A percentile compares a stretch with the other conserved stretches of the same genome.
These are phyloP conservation scores for Senna siamea DNA, from an alignment of 306 rosid genomes.

Conservation along the genomic window DNA sequence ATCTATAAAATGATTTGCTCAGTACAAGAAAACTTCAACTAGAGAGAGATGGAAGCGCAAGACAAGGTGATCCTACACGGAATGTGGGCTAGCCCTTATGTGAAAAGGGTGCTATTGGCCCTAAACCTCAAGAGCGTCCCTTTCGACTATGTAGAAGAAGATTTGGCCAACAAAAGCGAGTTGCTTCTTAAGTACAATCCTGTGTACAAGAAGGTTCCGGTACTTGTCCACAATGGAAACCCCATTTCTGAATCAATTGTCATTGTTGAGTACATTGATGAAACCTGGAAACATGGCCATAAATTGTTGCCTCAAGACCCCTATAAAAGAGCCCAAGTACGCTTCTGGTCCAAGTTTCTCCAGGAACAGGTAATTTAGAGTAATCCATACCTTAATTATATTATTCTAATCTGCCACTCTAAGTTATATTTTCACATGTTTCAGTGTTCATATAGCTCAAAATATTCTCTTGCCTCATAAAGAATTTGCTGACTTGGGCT, in stretches of 20 bases:
- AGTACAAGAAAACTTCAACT: too few species aligned
- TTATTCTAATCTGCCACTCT: too few species aligned
- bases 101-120: constrained; percentile 43
- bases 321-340: constrained; percentile 45
- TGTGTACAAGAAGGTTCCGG: constrained; percentile 50
- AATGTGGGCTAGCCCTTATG: constrained; percentile 45
- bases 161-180: constrained; percentile 42
- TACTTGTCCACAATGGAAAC: constrained; percentile 46
- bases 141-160: constrained; percentile 45
- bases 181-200: constrained; percentile 47
- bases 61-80: constrained; percentile 43
- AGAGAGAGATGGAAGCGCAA: constrained; percentile 33
- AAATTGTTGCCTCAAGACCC: constrained; percentile 41
- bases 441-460: not conserved
- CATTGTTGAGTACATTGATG: constrained; percentile 47
- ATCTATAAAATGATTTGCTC: too few species aligned
- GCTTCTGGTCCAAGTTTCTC: constrained; percentile 44
- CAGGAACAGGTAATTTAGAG: constrained; percentile 28
- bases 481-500: not conserved
- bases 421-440: not conserved
- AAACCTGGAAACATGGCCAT: constrained; percentile 45
- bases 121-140: constrained; percentile 44
- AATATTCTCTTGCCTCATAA: not conserved
- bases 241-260: constrained; percentile 34
- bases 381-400: not conserved